Base-by-base conservation (phyloP, 495 filamentous ascomycete species). In the Tetracladium marchalianum region DNA sequence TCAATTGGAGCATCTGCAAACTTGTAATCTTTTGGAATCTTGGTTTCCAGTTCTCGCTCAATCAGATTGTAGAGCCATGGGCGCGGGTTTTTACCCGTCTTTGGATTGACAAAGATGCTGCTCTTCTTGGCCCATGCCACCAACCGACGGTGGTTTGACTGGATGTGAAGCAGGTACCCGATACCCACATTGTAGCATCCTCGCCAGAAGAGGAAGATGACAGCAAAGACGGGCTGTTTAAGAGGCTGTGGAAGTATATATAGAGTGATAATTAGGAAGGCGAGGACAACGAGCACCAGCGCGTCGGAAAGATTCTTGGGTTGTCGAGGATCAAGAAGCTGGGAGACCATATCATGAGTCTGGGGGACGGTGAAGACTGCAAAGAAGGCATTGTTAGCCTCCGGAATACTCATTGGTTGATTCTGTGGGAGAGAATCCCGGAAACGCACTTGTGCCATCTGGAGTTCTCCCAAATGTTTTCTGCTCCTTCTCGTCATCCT, bases 341-440 rank as follows among this genome's bases (percentile, higher is more conserved):
- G 92, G 43, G 92, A 93, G 56, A 98, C 92, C 90, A 97, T 97
- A 65, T 98, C 92, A 72, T 95, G 87, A 36, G 92, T 98, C 52
- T 87, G 83, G 38, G 92, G 93, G 16, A 98, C 92, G 31, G 87
- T 85, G 65, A 98, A 98, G 43, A 92, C 92, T 98, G 53, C 42
- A 54, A 17, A 4, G 39, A 27, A 7, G 32, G 19, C 18, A 19
- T 18, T n/a, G 49, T 52, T 41, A 51, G 40, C 47, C 4, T 22
- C 12, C n/a, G 15, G 11, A 27, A 27, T 27, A 27, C 22, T 7
- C 22, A 27, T 27, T 37, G 35, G 5, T 13, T 13, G n/a, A n/a
- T n/a, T n/a, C n/a, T n/a, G n/a, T 37, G 35, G 9, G 2, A 13
- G 9, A 13, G 7, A 27, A 27, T 27, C 1, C 15, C 39, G 10